Evolutionary conservation across 805 yeast species (phyloP).

Genomic region (Candida odintsovae): DNA sequence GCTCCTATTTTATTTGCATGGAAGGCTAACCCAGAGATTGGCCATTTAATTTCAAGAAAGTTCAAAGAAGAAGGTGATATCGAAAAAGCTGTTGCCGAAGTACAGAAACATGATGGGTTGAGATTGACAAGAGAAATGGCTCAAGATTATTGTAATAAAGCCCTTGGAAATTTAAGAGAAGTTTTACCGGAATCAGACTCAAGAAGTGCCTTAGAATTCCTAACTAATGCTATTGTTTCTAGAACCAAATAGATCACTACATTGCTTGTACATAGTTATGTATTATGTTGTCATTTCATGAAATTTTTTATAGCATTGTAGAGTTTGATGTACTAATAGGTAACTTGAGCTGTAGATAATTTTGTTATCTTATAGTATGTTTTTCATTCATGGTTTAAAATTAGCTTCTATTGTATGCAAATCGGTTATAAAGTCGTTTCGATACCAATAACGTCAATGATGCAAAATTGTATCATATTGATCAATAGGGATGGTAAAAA

Average conservation of each 20-base stretch:
- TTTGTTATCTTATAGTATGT: too few relatives aligned
- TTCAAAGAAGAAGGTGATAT: conserved; percentile 80
- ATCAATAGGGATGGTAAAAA: too few relatives aligned
- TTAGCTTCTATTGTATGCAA: too few relatives aligned
- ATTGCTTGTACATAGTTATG: neutral
- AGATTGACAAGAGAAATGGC: conserved; percentile 74
- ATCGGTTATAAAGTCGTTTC: too few relatives aligned
- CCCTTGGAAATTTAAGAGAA: conserved; percentile 59
- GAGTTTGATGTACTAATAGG: too few relatives aligned
- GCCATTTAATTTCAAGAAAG: conserved; percentile 77
- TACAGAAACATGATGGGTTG: conserved; percentile 66
- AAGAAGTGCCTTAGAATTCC: conserved; percentile 75
- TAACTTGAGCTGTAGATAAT: too few relatives aligned
- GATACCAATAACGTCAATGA: too few relatives aligned
- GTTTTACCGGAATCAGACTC: conserved; percentile 84
- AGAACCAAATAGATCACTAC: conserved; percentile 51
- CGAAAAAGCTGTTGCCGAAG: conserved; percentile 72
- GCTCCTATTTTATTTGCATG: conserved; percentile 96
- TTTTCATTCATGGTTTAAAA: too few relatives aligned
- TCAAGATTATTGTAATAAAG: conserved; percentile 67
- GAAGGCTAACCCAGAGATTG: conserved; percentile 81
- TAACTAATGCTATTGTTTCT: conserved; percentile 78
- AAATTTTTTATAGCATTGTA: too few relatives aligned
- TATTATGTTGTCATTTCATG: neutral
- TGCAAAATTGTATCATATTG: too few relatives aligned